A percentile compares a stretch with the other conserved stretches of the same genome.
Evolutionary conservation across 257 asterid species (phyloP).

Genomic region (Rauvolfia tetraphylla): DNA sequence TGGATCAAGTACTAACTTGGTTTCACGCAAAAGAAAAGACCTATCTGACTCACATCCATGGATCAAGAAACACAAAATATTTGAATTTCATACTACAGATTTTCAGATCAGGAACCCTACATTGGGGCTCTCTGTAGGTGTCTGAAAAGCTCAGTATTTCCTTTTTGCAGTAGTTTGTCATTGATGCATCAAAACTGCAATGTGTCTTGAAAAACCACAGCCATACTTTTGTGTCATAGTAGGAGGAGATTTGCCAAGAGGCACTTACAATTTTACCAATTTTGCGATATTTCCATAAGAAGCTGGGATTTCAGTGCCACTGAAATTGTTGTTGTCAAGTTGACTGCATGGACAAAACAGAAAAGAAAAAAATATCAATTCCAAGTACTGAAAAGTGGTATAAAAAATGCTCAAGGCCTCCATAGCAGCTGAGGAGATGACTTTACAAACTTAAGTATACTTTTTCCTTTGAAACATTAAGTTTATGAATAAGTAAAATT

Average conservation of each 20-base stretch:
- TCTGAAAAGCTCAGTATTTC: background rate
- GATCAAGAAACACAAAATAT: background rate
- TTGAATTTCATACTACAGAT: background rate
- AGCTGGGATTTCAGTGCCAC: slow-evolving; percentile 40
- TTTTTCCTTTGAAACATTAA: background rate
- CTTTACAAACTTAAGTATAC: background rate
- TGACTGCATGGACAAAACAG: slow-evolving; percentile 32
- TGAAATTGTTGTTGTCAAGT: slow-evolving; percentile 47
- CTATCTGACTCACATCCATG: background rate
- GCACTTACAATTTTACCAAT: slow-evolving; percentile 35
- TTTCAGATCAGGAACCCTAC: background rate
- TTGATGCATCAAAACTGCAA: background rate
- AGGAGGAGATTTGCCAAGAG: slow-evolving; percentile 13
- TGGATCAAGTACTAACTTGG: background rate
- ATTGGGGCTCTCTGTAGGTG: too few relatives aligned
- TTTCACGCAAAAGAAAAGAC: background rate
- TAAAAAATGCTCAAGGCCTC: background rate
- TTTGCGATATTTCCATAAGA: slow-evolving; percentile 35
- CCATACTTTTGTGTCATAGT: background rate
- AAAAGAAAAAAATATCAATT: background rate
- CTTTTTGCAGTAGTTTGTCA: background rate
- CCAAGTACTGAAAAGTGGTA: background rate
- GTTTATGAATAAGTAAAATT: background rate
- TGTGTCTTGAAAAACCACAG: background rate
- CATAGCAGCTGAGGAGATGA: background rate